Base-by-base conservation (phyloP, 192 early-diverging fungal species). In the Gorgonomyces haynaldii region DNA sequence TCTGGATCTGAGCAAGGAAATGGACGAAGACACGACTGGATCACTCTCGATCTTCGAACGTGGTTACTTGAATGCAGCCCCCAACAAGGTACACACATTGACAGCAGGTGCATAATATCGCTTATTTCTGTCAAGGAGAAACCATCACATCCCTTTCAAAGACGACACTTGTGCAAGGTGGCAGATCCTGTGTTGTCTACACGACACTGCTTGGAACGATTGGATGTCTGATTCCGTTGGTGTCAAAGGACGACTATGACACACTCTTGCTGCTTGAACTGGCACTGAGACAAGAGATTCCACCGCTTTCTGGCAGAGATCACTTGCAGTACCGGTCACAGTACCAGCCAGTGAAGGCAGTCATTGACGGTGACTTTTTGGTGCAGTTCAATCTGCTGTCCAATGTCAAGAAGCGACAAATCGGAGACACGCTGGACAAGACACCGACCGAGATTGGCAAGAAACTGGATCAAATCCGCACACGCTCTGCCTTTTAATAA, bases 231-330 rank as follows among this genome's bases (percentile, higher is more conserved):
- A 77, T 96, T 27, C 90, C 93, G 2, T 85, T 98, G 57, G 64
- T 79, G 7, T 81, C 85, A 15, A 83, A 86, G 52, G 84, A 88
- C 52, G 95, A 98, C 58, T 76, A 86, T 20, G 91, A 91, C 24
- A 91, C 95, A 57, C 88, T 97, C 74, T 82, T 83, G 62, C 72
- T 79, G 1, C 68, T 99, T 19, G 96, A 99, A 65, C 81, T 86
- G 74, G 82, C 83, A 39, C 73, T 99, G 64, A 76, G 96, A 19
- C 60, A 69, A 37, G 76, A 82, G 41, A 64, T 66, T 12, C 78
- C 82, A 19, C 86, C 84, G n/a, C 54, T 81, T 4, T 66, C 64
- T 42, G 91, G 91, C 20, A 81, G 93, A 23, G 89, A 95, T 57
- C 96, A 99, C 60, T 50, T 87, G 39, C 52, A 77, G 20, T 95